These are phyloP conservation scores for Fusarium veterinarium DNA, from an alignment of 2,329 filamentous ascomycete genomes.

Conservation along the genomic window DNA sequence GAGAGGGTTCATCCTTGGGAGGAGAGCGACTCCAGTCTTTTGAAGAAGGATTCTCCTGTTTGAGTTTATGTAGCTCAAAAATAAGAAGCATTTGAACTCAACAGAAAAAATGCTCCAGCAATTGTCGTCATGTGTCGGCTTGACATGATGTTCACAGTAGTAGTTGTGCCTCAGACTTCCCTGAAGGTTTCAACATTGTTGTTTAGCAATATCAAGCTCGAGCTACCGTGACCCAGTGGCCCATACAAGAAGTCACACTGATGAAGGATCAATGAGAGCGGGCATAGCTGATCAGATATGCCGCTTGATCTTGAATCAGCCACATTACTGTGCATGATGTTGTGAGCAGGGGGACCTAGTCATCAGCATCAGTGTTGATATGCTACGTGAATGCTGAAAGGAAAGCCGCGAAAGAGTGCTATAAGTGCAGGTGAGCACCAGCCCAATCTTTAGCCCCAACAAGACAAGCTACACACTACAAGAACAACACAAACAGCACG, in stretches of 20 bases:
- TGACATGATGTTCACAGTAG: background rate
- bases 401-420: background rate
- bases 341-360: background rate
- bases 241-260: too few species aligned
- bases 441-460: background rate
- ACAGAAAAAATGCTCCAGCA: background rate
- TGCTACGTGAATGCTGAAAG: background rate
- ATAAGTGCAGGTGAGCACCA: background rate
- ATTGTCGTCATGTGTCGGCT: too few species aligned
- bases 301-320: background rate
- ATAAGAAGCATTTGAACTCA: background rate
- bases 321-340: background rate
- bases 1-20: slow-evolving; percentile 42
- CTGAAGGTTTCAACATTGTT: background rate
- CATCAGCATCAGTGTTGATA: background rate
- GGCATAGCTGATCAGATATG: background rate
- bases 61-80: background rate
- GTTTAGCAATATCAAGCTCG: background rate
- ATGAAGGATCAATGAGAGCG: background rate
- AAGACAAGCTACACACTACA: background rate
- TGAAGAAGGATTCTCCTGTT: slow-evolving; percentile 5
- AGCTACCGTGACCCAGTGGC: background rate
- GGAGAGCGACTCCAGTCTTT: slow-evolving; percentile 30
- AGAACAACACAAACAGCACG: background rate
- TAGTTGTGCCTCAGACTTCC: background rate